These are phyloP conservation scores for Spergularia azorica DNA, from an alignment of 179 eudicot genomes.

Conservation along the genomic window DNA sequence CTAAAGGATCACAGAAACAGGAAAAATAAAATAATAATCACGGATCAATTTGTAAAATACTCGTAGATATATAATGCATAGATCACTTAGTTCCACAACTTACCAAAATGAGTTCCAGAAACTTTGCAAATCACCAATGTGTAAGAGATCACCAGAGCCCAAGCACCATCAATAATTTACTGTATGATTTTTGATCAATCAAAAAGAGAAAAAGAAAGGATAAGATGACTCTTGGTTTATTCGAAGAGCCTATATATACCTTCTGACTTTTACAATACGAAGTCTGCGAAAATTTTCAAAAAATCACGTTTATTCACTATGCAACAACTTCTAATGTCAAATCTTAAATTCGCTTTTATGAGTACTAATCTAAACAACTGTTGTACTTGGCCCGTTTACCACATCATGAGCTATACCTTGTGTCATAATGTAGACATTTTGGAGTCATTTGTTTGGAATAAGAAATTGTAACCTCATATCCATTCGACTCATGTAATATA, in stretches of 20 bases:
- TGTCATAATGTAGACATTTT: constrained; percentile 31
- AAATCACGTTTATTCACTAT: no score
- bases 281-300: no score
- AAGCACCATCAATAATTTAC: no score
- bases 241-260: constrained; percentile 11
- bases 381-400: background rate
- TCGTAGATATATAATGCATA: no score
- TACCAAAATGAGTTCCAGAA: constrained; percentile 1
- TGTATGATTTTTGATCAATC: background rate
- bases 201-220: background rate
- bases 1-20: no score
- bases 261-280: background rate
- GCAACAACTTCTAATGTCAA: no score
- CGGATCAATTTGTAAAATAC: no score
- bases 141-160: background rate
- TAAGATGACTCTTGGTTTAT: background rate
- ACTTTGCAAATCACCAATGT: background rate
- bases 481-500: background rate
- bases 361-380: no score
- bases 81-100: background rate
- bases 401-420: constrained; percentile 25
- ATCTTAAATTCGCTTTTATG: no score
- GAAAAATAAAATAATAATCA: no score
- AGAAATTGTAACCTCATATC: background rate
- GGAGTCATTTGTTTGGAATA: background rate